These are phyloP conservation scores for Quercus mongolica DNA, from an alignment of 306 rosid species.

Conservation along the genomic window DNA sequence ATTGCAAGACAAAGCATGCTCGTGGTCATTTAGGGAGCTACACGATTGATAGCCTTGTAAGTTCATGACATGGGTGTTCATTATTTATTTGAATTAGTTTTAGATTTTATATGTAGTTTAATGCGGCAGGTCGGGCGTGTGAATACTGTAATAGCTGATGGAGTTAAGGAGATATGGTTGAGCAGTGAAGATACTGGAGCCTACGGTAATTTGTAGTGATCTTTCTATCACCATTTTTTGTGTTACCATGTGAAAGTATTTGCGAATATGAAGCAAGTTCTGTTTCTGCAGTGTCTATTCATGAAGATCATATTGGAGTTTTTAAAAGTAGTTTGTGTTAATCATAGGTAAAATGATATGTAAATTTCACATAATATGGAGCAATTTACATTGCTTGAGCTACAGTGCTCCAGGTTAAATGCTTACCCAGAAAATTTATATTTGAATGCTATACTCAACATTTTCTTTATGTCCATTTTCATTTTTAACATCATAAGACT, in stretches of 20 bases:
- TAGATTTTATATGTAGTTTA: conserved; percentile 3
- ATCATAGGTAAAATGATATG: background rate
- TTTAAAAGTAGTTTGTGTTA: background rate
- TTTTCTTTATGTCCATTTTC: background rate
- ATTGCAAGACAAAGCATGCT: conserved; percentile 97
- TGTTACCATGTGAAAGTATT: conserved; percentile 8
- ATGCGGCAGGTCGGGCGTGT: conserved; percentile 74
- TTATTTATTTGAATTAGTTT: conserved; percentile 3
- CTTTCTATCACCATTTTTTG: conserved; percentile 1
- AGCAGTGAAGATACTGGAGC: conserved; percentile 99
- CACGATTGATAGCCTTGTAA: conserved; percentile 85
- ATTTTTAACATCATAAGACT: background rate
- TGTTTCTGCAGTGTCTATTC: conserved; percentile 2
- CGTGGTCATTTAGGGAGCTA: conserved; percentile 99
- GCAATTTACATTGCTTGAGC: background rate
- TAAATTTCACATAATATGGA: background rate
- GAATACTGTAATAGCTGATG: conserved; percentile 75
- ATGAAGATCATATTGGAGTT: background rate
- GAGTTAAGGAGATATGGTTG: conserved; percentile 93
- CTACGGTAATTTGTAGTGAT: conserved; percentile 56
- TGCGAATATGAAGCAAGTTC: background rate
- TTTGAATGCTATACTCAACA: background rate
- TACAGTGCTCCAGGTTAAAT: background rate
- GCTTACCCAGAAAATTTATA: background rate
- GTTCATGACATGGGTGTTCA: conserved; percentile 19